Conservation (phyloP, 148 eudicot genomes). For the Spergularia bocconei region DNA sequence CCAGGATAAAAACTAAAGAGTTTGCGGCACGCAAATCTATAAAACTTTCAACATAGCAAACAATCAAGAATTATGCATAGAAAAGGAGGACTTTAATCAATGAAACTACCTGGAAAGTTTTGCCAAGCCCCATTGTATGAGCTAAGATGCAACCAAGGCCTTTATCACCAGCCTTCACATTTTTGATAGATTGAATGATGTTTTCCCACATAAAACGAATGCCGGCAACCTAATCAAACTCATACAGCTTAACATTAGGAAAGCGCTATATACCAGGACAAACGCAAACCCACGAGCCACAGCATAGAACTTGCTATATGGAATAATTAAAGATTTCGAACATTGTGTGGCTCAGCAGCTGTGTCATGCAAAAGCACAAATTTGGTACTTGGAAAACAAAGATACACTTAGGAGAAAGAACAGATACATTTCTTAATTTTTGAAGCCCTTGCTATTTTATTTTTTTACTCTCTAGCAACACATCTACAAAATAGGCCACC, state of each 20-base stretch:
- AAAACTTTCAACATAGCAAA: background rate
- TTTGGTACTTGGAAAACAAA: background rate
- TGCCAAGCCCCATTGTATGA: slow-evolving; percentile 99
- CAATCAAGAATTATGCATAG: slow-evolving; percentile 2
- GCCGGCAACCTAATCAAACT: slow-evolving; percentile 63
- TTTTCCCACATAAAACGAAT: slow-evolving; percentile 99
- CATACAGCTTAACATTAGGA: background rate
- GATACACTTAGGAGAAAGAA: background rate
- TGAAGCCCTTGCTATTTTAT: too few relatives aligned
- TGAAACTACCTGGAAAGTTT: slow-evolving; percentile 86
- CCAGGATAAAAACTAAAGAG: background rate
- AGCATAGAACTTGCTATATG: background rate
- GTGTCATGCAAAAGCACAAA: background rate
- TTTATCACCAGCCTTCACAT: slow-evolving; percentile 86
- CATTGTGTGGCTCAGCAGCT: background rate
- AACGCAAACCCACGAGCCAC: background rate
- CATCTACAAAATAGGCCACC: background rate
- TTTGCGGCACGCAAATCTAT: background rate
- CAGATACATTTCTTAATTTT: too few relatives aligned
- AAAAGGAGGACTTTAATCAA: slow-evolving; percentile 1
- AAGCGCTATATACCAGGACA: background rate
- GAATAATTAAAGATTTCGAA: background rate
- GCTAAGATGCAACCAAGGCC: slow-evolving; percentile 99
- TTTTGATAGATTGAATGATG: slow-evolving; percentile 74
- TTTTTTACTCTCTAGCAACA: too few relatives aligned